Evolutionary conservation across 169 alveolate species (phyloP).

Genomic region (Cryptosporidium canis): DNA sequence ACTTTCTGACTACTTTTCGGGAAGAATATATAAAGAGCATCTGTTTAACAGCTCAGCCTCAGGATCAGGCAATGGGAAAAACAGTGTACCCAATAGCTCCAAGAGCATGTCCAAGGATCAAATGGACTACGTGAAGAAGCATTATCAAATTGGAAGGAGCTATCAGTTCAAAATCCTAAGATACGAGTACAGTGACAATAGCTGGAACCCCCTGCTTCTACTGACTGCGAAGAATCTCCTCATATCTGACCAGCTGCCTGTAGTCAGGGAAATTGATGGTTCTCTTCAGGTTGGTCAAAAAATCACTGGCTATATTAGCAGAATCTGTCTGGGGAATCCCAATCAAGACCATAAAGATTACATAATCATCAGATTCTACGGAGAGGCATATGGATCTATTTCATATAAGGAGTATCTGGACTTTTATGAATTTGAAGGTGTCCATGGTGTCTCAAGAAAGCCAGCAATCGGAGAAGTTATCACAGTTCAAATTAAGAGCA

Average conservation of each 20-base stretch:
- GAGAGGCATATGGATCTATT: slow-evolving; percentile 56
- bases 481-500: slow-evolving; percentile 36
- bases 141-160: slow-evolving; percentile 53
- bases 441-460: neutral
- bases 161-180: slow-evolving; percentile 37
- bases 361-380: slow-evolving; percentile 48
- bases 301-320: slow-evolving; percentile 39
- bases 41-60: slow-evolving; percentile 6
- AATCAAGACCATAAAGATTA: neutral
- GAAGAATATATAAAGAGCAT: slow-evolving; percentile 49
- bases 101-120: slow-evolving; percentile 19
- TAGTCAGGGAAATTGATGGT: neutral
- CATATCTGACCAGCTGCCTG: slow-evolving; percentile 29
- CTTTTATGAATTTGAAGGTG: neutral
- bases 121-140: slow-evolving; percentile 41
- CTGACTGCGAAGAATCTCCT: slow-evolving; percentile 28
- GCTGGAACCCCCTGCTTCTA: slow-evolving; percentile 52
- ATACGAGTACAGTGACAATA: slow-evolving; percentile 33
- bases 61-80: neutral
- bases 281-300: slow-evolving; percentile 25
- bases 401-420: slow-evolving; percentile 45
- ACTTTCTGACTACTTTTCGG: slow-evolving; percentile 49
- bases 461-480: slow-evolving; percentile 43
- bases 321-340: slow-evolving; percentile 1
- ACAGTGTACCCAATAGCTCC: neutral